Percentiles rank a stretch among this genome's conserved stretches.
Evolutionary conservation across 768 basidiomycete species (phyloP).

Genomic region (Tulasnella sp.): DNA sequence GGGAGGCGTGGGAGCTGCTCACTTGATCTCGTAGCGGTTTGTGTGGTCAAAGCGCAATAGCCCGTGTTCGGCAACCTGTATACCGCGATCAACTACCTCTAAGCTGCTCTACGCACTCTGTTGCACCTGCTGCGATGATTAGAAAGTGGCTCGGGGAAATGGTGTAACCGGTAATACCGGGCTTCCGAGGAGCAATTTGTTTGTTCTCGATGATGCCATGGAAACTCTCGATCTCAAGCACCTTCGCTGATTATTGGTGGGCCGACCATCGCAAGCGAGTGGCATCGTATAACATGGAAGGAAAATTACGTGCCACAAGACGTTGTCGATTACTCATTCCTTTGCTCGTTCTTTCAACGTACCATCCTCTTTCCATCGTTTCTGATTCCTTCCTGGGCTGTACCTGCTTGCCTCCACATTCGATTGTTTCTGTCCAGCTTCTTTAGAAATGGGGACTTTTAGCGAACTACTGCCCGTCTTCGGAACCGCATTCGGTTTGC

Average conservation of each 20-base stretch:
- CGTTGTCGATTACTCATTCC: not conserved
- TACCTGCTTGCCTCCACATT: not conserved
- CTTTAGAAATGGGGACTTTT: not conserved
- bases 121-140: too few species aligned
- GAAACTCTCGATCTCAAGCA: conserved; percentile 13
- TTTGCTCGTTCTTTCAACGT: not conserved
- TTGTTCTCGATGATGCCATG: conserved; percentile 1
- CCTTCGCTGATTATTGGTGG: not conserved
- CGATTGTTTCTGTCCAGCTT: not conserved
- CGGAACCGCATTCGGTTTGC: conserved; percentile 50
- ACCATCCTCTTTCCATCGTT: not conserved
- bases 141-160: too few species aligned
- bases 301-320: not conserved
- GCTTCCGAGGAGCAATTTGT: not conserved
- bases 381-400: too few species aligned
- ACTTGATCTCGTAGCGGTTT: too few species aligned
- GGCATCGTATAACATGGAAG: not conserved
- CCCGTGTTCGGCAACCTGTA: too few species aligned
- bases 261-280: not conserved
- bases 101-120: not conserved
- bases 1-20: not conserved
- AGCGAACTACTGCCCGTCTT: conserved; percentile 47
- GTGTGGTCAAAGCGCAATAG: too few species aligned
- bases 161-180: too few species aligned
- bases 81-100: too few species aligned